phyloP scores from a whole-genome alignment of 441 rosid species.

The Monsonia emarginata region DNA sequence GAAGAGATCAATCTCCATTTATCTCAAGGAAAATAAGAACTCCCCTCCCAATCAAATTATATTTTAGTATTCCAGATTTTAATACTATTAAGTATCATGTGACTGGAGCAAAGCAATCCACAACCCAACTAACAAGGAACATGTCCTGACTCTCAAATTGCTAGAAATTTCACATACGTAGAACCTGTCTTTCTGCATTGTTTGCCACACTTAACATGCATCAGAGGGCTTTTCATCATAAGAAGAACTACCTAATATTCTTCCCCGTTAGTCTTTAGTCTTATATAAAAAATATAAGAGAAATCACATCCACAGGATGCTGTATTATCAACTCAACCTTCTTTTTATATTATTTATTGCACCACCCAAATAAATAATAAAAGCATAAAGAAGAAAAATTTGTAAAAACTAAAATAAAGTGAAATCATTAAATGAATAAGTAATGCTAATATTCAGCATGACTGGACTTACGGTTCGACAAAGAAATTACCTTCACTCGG shows the following conservation, averaged over 20 bases:
- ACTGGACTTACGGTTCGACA: conserved; percentile 7
- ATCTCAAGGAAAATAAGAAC: not conserved
- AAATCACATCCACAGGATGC: not conserved
- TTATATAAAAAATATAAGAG: not conserved
- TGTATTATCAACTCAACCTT: not conserved
- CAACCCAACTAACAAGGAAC: not conserved
- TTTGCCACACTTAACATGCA: not conserved
- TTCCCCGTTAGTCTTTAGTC: too few species aligned
- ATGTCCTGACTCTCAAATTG: not conserved
- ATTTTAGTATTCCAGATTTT: not conserved
- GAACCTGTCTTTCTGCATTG: not conserved
- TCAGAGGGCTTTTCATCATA: not conserved
- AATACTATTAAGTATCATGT: not conserved
- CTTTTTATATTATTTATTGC: not conserved
- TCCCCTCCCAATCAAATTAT: not conserved
- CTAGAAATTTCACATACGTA: not conserved
- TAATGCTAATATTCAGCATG: not conserved
- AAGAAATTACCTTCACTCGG: conserved; percentile 71
- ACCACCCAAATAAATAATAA: not conserved
- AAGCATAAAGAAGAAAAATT: not conserved
- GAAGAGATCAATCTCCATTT: not conserved
- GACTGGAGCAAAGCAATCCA: not conserved
- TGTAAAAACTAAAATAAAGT: not conserved
- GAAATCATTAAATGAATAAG: not conserved
- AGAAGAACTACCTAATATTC: not conserved